Evolutionary conservation across 108 stramenopile species (phyloP).

Genomic region (Conticribra weissflogii): DNA sequence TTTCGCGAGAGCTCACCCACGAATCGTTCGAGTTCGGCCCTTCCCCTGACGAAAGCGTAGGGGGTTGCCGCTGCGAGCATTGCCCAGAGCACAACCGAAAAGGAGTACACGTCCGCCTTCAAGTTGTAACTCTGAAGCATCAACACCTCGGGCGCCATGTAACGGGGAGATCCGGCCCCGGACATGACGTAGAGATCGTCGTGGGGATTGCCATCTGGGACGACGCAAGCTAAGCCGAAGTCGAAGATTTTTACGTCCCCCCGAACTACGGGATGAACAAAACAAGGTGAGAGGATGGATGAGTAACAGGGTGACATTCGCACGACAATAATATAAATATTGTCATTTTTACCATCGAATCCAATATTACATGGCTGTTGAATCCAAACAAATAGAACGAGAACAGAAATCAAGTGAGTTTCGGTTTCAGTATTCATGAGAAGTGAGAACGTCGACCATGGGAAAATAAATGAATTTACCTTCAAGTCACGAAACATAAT

Average conservation of each 20-base stretch:
- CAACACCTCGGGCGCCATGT: conserved; percentile 43
- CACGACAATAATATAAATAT: conserved; percentile 18
- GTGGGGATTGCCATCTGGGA: conserved; percentile 37
- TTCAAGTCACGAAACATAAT: conserved; percentile 86
- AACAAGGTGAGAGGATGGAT: too few species aligned
- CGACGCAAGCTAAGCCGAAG: conserved; percentile 40
- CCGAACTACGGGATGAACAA: conserved; percentile 19
- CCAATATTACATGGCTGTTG: conserved; percentile 54
- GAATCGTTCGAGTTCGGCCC: too few species aligned
- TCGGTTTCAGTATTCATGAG: too few species aligned
- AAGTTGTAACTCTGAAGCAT: conserved; percentile 31
- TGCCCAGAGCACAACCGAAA: too few species aligned
- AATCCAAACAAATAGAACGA: too few species aligned
- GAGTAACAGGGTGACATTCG: too few species aligned
- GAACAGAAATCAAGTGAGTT: too few species aligned
- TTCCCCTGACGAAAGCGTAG: too few species aligned
- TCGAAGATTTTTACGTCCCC: conserved; percentile 51
- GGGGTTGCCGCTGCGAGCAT: too few species aligned
- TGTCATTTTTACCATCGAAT: conserved; percentile 52
- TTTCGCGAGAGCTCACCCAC: too few species aligned
- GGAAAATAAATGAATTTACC: too few species aligned
- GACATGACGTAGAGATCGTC: conserved; percentile 32
- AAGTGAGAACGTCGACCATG: too few species aligned
- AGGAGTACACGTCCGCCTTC: conserved; percentile 78
- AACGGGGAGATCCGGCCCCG: conserved; percentile 46